Base-by-base conservation (phyloP, 345 rosid genomes). In the Ricinus communis region DNA sequence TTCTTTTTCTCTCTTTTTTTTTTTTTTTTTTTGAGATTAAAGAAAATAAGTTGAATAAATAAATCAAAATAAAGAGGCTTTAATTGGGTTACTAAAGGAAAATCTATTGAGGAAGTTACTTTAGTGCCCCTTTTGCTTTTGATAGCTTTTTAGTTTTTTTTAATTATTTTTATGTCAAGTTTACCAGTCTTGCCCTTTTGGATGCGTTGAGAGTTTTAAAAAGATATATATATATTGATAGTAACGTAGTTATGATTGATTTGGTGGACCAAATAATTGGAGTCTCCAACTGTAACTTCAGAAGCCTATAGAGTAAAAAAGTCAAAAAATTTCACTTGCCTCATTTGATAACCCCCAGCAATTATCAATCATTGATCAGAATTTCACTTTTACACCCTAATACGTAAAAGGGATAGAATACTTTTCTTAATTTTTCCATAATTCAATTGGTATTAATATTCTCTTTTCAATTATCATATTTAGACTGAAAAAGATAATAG, bases 121-220 rank as follows among this genome's bases (percentile, higher is more conserved):
- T 74, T 33, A 11, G 0, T 80, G 52, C 79, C 88, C 85, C 78
- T 60, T 76, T 75, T 73, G 1, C 79, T 77, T 70, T 66, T 66
- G 0, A 19, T 3, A 5, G 2, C 51, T 52, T 43, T n/a, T n/a
- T n/a, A 1, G 13, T 43, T 78, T 30, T n/a, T n/a, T n/a, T n/a
- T n/a, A n/a, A n/a, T n/a, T 47, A 22, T 61, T 43, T 65, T 60
- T 7, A 33, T 45, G 14, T 8, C 46, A 0, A 0, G 10, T 65
- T 64, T 55, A 46, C 63, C 33, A 18, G 5, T 12, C n/a, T 13
- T 61, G 19, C 63, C 72, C 40, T 68, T 40, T 54, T 54, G 22
- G 21, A 53, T 2, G 8, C 5, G 27, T 50, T 2, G 36, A 46
- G 21, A 33, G 38, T 33, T 33, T 33, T 33, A 33, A 33, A 33